Evolutionary conservation across 208 protist species (phyloP), one percentile per base, ranked within the genome.

Genomic region (Endotrypanum monterogeii): DNA sequence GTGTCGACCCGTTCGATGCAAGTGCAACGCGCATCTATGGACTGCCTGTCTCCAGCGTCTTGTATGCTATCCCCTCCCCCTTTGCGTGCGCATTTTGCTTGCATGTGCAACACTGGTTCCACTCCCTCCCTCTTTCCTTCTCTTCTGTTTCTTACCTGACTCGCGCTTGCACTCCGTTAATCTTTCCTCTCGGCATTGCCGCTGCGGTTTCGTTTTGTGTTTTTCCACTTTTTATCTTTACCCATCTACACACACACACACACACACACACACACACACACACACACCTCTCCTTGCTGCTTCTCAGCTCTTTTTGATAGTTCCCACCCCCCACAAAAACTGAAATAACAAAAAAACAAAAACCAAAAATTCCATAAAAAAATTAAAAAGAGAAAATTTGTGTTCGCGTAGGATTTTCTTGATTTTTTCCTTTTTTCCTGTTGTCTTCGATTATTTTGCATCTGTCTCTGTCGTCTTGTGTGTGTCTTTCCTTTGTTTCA

Each of bases 321-420:
- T 70, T 60, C 66, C 70, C 61, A 44, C 58, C 72, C 63, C 54
- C 12, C 41, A 20, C n/a, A 60, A 78, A 85, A 80, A 84, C 74
- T 63, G 72, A 56, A 84, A 79, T 79, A 79, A 87, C 79, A 70
- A 84, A 84, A 84, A 84, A 74, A 7, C 55, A 80, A 84, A 80
- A 76, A 83, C 67, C 81, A 74, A 74, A 80, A 79, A 76, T 67
- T 61, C 18, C 58, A 80, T 46, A 76, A 73, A 62, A 78, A 71
- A 73, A 80, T 39, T 46, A 61, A 60, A 75, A 78, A 67, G 37
- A 51, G 63, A 54, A 63, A 61, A n/a, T 66, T 28, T 30, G 39
- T 44, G 44, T 55, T 25, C 35, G 63, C n/a, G 44, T 54, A 20
- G 39, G 60, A 62, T 57, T 50, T 81, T 25, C 30, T 58, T 58